Base-by-base conservation (phyloP, 352 stramenopile genomes). In the Pythium rishiriense region DNA sequence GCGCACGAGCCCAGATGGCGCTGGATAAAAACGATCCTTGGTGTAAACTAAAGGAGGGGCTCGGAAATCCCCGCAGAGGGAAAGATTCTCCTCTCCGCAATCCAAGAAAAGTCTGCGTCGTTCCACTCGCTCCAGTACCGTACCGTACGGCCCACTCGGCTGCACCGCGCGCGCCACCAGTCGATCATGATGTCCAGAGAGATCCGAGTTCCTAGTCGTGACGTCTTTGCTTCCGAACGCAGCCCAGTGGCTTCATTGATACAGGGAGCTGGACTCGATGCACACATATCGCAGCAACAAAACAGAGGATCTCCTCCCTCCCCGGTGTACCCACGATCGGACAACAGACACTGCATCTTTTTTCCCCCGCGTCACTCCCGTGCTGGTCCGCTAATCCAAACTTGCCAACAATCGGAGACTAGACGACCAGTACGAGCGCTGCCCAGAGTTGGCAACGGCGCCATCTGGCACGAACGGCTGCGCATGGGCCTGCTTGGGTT, bases 351-450 rank as follows among this genome's bases (percentile, higher is more conserved):
- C 35, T 21, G 21, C 51, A 31, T 58, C 51, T 58, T 33, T 58
- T 14, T 26, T 1, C 33, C 33, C 33, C 17, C 25, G 21, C 39
- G 53, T 48, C 24, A 60, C 35, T 14, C n/a, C 12, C 53, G 53
- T 60, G n/a, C 53, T 60, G 53, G 53, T 49, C 53, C 37, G 25
- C 11, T 26, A 60, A 42, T 60, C 15, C 26, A 60, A 29, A 39
- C 33, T 41, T 39, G 33, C 33, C 33, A 39, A 4, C 33, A 39
- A 39, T 14, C 14, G 17, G 4, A 25, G 33, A 47, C 53, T 60
- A 50, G n/a, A 9, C 25, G 53, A 60, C 53, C 53, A 60, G 53
- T 37, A 60, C 53, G 21, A 35, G 17, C 37, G 22, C 22, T 37
- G 35, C 52, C 5, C 19, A 33, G 50, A 6, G 46, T 29, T 58